These are phyloP conservation scores for Hericium alpestre DNA, from an alignment of 768 basidiomycete genomes.

Conservation along the genomic window DNA sequence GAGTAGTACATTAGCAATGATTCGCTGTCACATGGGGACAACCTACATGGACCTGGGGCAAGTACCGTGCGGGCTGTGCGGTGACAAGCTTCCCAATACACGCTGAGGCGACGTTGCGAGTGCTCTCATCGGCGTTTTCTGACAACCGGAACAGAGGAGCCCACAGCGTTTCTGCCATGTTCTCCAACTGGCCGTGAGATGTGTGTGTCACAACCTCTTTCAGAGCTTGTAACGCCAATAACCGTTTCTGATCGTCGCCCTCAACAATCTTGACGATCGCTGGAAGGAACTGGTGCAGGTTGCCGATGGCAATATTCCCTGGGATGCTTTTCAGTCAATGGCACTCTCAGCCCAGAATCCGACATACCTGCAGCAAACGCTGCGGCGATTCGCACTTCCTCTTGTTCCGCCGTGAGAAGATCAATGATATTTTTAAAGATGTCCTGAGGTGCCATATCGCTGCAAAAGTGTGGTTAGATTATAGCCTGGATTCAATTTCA, in stretches of 20 bases:
- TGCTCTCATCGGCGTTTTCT: conserved; percentile 81
- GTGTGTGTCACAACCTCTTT: conserved; percentile 96
- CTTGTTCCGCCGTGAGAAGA: conserved; percentile 66
- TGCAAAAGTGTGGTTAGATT: conserved; percentile 21
- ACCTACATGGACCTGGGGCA: conserved; percentile 84
- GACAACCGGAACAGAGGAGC: conserved; percentile 85
- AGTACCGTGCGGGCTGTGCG: conserved; percentile 80
- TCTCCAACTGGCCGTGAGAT: conserved; percentile 72
- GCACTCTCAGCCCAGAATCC: background rate
- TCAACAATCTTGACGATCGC: conserved; percentile 71
- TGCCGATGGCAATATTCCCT: conserved; percentile 96
- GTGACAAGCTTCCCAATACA: conserved; percentile 93
- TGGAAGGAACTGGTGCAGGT: conserved; percentile 78
- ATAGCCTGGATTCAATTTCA: background rate
- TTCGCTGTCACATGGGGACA: background rate
- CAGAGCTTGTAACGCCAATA: conserved; percentile 82
- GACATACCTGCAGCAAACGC: conserved; percentile 82
- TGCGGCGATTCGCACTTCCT: conserved; percentile 82
- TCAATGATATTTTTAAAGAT: conserved; percentile 67
- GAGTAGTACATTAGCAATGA: conserved; percentile 1
- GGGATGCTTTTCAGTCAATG: background rate
- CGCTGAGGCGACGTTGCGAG: conserved; percentile 90
- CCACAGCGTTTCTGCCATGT: conserved; percentile 86
- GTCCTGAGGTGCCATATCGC: conserved; percentile 83
- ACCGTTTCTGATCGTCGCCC: conserved; percentile 63